Base-by-base conservation (phyloP, 352 stramenopile genomes). In the Pythium sukuiense region DNA sequence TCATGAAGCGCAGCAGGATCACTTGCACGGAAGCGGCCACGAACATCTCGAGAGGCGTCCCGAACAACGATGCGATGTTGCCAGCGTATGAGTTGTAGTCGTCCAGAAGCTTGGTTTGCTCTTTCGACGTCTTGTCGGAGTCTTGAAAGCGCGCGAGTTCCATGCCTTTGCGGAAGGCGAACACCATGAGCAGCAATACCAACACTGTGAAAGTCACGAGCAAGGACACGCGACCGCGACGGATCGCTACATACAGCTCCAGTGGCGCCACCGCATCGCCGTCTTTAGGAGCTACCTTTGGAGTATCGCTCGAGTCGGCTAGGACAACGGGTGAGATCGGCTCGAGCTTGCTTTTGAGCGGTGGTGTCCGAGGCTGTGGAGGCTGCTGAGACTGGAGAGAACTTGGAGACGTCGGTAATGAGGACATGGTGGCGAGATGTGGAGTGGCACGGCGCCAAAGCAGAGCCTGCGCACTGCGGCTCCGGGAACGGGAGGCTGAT, bases 1-100 rank as follows among this genome's bases (percentile, higher is more conserved):
- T 50, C n/a, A 50, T 13, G 43, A 50, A 50, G 4, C 43, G 43
- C 43, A 50, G 20, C 43, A 50, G n/a, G 20, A 50, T 50, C n/a
- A 50, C 43, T 29, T 50, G 43, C 43, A 50, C 43, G 5, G 43
- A 18, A 1, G 43, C 43, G 1, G 18, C 1, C 18, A 50, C 43
- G 18, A 50, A 30, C 4, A 50, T 29, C n/a, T 50, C 43, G n/a
- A 50, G n/a, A 6, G 43, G 43, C n/a, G 16, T 50, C 6, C 43
- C 43, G 37, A 45, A 45, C 37, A 45, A 13, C 37, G 37, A 45
- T 13, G 37, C 37, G 37, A 45, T 45, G 37, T 45, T 45, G 18
- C 37, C 37, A 11, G 37, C 8, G 12, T 45, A 45, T 13, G 37
- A 45, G 37, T 45, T 45, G 37, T 45, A 45, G 9, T 45, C 37